A percentile compares a stretch with the other conserved stretches of the same genome.
Conservation (phyloP, 1,284 basidiomycete species). For the Ganoderma sinense region DNA sequence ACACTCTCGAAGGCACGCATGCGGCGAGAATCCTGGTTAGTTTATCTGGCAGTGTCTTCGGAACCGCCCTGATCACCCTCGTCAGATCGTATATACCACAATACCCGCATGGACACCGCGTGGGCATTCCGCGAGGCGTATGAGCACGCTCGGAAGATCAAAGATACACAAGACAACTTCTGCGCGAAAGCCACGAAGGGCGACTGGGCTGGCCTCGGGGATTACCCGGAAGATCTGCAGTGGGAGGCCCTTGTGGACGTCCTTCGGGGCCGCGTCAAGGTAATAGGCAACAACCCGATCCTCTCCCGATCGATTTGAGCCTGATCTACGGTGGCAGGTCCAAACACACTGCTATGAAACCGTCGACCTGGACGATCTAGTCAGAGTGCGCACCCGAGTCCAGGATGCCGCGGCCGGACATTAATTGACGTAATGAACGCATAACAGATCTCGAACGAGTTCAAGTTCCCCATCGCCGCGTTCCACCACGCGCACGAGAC, state of each 20-base stretch:
- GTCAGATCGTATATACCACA: constrained; percentile 41
- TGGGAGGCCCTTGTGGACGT: constrained; percentile 91
- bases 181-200: constrained; percentile 66
- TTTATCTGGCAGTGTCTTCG: background rate
- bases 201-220: constrained; percentile 65
- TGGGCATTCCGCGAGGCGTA: constrained; percentile 72
- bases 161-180: constrained; percentile 77
- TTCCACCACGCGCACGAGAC: constrained; percentile 92
- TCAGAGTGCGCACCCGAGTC: constrained; percentile 54
- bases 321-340: constrained; percentile 49
- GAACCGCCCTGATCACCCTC: background rate
- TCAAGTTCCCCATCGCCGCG: constrained; percentile 82
- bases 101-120: constrained; percentile 66
- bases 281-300: constrained; percentile 39
- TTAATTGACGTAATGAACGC: background rate
- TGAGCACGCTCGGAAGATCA: constrained; percentile 77
- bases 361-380: constrained; percentile 56
- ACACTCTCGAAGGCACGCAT: too few relatives aligned
- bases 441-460: constrained; percentile 72
- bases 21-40: too few relatives aligned
- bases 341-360: constrained; percentile 74
- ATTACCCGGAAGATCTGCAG: constrained; percentile 81
- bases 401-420: background rate
- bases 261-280: constrained; percentile 82
- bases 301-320: background rate